Evolutionary conservation across 106 monocot species (phyloP), one percentile per base, ranked within the genome.

Genomic region (Iris macrosiphon): DNA sequence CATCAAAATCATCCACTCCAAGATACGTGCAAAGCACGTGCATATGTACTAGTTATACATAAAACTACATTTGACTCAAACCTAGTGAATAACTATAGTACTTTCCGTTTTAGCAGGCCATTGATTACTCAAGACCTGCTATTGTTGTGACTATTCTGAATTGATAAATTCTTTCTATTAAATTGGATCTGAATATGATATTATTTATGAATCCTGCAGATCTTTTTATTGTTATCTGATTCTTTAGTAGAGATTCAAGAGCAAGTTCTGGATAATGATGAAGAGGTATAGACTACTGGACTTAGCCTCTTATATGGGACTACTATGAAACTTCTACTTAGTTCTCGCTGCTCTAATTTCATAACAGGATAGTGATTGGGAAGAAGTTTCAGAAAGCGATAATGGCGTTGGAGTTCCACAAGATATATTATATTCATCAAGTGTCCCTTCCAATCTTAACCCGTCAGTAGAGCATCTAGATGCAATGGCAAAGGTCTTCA

Each of bases 351-450:
- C 4, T 12, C 57, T 13, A 11, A 22, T 38, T 42, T 40, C 12
- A 25, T 54, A 22, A 17, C 71, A 98, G 98, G 91, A 91, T 63
- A 73, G 82, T 68, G 82, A 92, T 53, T 87, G 80, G 86, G 90
- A 83, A 72, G 95, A 72, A 41, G 61, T 66, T 47, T 64, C 75
- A 24, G 65, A 67, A 29, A 45, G 18, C 35, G 67, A 49, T 28
- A 37, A 34, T 45, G 60, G 49, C 24, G 34, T 29, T 41, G 69
- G 39, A 7, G 27, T 65, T 14, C 44, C 43, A 0, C 63, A 73
- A 17, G 69, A 86, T 66, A 44, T 78, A 29, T 37, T 80, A 27
- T 63, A 71, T 57, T 82, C 82, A 49, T 65, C 81, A 16, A 70
- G 27, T 26, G 63, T 75, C 22, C 61, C 70, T 4, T 69, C 83